Evolutionary conservation across 306 rosid genomes (phyloP).

Genomic region (Prinsepia uniflora): DNA sequence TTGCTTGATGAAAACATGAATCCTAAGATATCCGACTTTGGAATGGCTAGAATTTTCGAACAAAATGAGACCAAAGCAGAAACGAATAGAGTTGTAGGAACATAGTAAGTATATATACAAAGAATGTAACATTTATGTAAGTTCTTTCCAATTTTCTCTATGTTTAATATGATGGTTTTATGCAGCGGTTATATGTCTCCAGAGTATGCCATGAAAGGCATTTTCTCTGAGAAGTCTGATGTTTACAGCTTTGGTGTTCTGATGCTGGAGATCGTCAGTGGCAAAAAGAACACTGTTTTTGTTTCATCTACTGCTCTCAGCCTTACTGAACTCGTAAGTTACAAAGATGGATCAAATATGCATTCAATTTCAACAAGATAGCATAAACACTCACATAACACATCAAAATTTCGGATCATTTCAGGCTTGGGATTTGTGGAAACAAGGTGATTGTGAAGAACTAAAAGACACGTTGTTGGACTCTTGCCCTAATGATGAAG

Average conservation of each 20-base stretch:
- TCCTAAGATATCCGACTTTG: slow-evolving; percentile 26
- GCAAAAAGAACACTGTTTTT: slow-evolving; percentile 16
- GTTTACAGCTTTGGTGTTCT: slow-evolving; percentile 25
- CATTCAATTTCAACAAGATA: neutral
- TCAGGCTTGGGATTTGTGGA: slow-evolving; percentile 29
- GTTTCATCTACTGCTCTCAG: slow-evolving; percentile 6
- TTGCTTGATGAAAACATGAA: slow-evolving; percentile 20
- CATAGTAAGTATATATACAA: slow-evolving; percentile 20
- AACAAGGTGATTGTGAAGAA: slow-evolving; percentile 8
- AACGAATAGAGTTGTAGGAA: slow-evolving; percentile 19
- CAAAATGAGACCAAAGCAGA: slow-evolving; percentile 16
- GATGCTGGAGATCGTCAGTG: slow-evolving; percentile 21
- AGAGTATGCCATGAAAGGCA: slow-evolving; percentile 26
- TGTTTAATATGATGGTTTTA: neutral
- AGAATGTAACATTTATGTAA: neutral
- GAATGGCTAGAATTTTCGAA: slow-evolving; percentile 24
- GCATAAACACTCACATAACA: neutral
- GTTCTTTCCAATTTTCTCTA: neutral
- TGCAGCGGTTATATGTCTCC: slow-evolving; percentile 26
- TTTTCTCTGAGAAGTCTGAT: slow-evolving; percentile 20
- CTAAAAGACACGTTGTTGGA: neutral
- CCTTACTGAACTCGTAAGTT: slow-evolving; percentile 15
- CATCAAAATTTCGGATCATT: neutral
- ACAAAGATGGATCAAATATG: neutral
- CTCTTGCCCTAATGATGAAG: slow-evolving; percentile 18